Base-by-base conservation (phyloP, 1,284 basidiomycete species). In the Wolfiporia cocos region DNA sequence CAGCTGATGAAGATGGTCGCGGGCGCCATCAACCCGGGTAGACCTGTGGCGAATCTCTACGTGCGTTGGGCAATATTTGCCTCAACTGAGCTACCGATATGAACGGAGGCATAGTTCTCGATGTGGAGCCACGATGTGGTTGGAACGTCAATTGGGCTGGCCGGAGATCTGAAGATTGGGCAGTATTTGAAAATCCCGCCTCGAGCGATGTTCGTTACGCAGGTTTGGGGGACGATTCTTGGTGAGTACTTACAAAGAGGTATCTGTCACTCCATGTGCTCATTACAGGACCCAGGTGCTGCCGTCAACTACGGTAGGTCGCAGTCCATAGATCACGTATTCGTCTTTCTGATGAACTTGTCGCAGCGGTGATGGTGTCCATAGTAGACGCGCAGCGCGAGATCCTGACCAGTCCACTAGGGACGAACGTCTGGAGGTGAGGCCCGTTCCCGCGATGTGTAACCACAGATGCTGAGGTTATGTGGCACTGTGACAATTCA, bases 151-250 rank as follows among this genome's bases (percentile, higher is more conserved):
- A 70, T 79, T 44, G 54, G 59, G 39, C 59, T 79, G 48, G 69
- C 73, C 21, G 57, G 70, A 46, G 73, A 87, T 54, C 66, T 88
- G 37, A 88, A 88, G 63, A 69, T 88, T 48, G 84, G 82, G 2
- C 83, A 87, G 55, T 87, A 88, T 62, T 62, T 83, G 44, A 87
- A 88, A 66, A 73, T 89, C 39, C 82, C 85, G 21, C 84, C 86
- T 20, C 73, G 81, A 12, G 66, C 73, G 34, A 83, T 82, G 67
- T 85, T 87, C 59, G 51, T 75, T 19, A 74, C 78, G 4, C 84
- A 87, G 57, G 59, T 83, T 17, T 74, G 78, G 65, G 82, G 81
- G 5, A 78, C 81, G 0, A 66, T 83, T 28, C 65, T 84, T 31
- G 79, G 79, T 39, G 59, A 38, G 50, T 21, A n/a, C n/a, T n/a